phyloP scores from a whole-genome alignment of 2,329 filamentous ascomycete genomes.

The Colletotrichum nymphaeae region DNA sequence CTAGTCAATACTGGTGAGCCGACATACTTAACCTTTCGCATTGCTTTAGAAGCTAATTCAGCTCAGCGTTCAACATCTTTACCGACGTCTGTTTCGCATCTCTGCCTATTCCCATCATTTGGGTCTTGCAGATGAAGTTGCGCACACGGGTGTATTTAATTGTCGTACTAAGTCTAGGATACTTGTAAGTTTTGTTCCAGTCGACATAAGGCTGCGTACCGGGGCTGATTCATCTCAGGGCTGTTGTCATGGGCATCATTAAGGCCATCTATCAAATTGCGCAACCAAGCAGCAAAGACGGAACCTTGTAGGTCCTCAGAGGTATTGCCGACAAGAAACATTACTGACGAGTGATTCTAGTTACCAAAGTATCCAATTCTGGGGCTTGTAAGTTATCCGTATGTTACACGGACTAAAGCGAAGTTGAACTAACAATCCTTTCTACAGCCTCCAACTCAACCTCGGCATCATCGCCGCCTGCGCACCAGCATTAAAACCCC shows the following conservation, averaged over 20 bases:
- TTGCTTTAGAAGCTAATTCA: slow-evolving; percentile 14
- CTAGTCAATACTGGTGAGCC: slow-evolving; percentile 47
- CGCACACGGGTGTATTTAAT: slow-evolving; percentile 52
- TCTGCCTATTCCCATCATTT: slow-evolving; percentile 54
- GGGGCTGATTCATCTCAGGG: slow-evolving; percentile 39
- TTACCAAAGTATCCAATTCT: slow-evolving; percentile 44
- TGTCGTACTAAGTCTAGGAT: slow-evolving; percentile 54
- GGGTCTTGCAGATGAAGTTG: slow-evolving; percentile 52
- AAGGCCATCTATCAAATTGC: slow-evolving; percentile 52
- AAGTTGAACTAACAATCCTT: not conserved
- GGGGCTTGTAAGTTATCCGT: slow-evolving; percentile 45
- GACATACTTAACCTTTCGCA: not conserved
- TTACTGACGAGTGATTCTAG: not conserved
- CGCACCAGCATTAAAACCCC: slow-evolving; percentile 51
- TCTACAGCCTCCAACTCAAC: slow-evolving; percentile 51
- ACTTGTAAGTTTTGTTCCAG: slow-evolving; percentile 44
- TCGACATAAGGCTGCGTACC: not conserved
- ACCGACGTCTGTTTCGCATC: slow-evolving; percentile 57
- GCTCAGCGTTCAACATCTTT: slow-evolving; percentile 51
- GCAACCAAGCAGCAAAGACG: slow-evolving; percentile 44
- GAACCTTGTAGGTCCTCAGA: slow-evolving; percentile 45
- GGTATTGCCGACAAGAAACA: not conserved
- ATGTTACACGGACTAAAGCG: slow-evolving; percentile 27
- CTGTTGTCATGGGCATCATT: slow-evolving; percentile 52
- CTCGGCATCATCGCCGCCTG: slow-evolving; percentile 53